Base-by-base conservation (phyloP, 176 grass and related monocot species). In the Luzula sylvatica region DNA sequence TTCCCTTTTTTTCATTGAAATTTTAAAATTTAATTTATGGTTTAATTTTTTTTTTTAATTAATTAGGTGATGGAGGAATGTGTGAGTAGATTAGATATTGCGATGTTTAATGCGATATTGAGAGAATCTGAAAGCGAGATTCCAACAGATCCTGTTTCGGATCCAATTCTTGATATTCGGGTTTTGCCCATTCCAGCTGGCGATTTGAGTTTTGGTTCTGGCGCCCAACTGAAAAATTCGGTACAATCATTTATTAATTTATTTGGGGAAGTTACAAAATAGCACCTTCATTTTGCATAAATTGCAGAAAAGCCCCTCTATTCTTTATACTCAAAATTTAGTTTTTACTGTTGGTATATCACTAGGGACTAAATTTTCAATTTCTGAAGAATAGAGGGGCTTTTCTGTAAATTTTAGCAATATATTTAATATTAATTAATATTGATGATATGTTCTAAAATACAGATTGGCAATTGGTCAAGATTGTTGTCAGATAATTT, bases 41-140 rank as follows among this genome's bases (percentile, higher is more conserved):
- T 50, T 17, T 46, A 16, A 8, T 28, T 57, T 11, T 43, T 55
- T 32, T 75, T 60, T 28, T 75, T 59, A 52, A 77, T 41, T 75
- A 41, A 17, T 56, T 65, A 98, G 86, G 82, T 98, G 50, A 92
- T 98, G 93, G 78, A 98, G 47, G 75, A 92, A 46, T 98, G 93
- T 26, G 56, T 98, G 51, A 59, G 75, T n/a, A 75, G 93, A 72
- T 70, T 98, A 40, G 93, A 98, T 41, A 73, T 86, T 18, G 86
- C 93, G 42, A 80, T 98, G 86, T 98, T 98, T 59, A 98, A 98
- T 46, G 93, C 86, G 17, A 90, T 98, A 71, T 78, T 98, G 46
- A 77, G 93, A 23, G 86, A 98, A 79, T 98, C 86, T 50, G 82
- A 61, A 7, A 68, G 79, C 66, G 81, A 92, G 65, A 83, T 83